Percentiles rank a stretch among this genome's conserved stretches.
Conservation (phyloP, 2,329 filamentous ascomycete genomes). For the Capronia americana region DNA sequence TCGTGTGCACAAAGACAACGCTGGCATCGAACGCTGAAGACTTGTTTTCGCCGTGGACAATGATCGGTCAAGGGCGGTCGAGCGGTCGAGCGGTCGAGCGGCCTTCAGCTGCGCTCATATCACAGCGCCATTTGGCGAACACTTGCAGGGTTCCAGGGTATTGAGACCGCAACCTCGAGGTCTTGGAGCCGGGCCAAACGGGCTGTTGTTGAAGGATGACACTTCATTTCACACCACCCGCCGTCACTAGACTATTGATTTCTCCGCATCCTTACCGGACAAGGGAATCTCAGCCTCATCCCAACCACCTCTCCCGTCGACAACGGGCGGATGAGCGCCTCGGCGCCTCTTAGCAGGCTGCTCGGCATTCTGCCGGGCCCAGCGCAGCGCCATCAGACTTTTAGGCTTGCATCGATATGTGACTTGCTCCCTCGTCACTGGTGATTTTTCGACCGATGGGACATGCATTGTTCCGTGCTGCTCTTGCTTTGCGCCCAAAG, state of each 20-base stretch:
- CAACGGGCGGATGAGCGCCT: neutral
- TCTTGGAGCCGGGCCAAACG: neutral
- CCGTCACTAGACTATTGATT: slow-evolving; percentile 3
- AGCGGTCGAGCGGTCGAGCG: neutral
- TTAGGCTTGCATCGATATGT: neutral
- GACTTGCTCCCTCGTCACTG: neutral
- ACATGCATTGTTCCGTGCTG: neutral
- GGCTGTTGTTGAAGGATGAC: slow-evolving; percentile 1
- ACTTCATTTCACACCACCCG: slow-evolving; percentile 7
- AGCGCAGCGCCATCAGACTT: neutral
- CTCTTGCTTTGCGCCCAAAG: neutral
- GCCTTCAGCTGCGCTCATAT: neutral
- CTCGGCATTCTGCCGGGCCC: neutral
- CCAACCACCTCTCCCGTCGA: slow-evolving; percentile 12
- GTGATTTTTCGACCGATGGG: neutral
- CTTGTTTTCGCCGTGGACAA: neutral
- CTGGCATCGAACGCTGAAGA: neutral
- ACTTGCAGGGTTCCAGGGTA: neutral
- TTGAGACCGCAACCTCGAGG: neutral
- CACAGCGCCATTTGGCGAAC: neutral
- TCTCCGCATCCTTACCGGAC: slow-evolving; percentile 17
- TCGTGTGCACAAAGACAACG: neutral
- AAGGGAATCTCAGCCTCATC: slow-evolving; percentile 21
- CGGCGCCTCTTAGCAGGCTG: neutral
- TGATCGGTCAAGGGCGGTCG: neutral